Percentiles rank a stretch among this genome's conserved stretches.
These are phyloP conservation scores for Onygenales sp. DNA, from an alignment of 2,329 filamentous ascomycete species.

Conservation along the genomic window DNA sequence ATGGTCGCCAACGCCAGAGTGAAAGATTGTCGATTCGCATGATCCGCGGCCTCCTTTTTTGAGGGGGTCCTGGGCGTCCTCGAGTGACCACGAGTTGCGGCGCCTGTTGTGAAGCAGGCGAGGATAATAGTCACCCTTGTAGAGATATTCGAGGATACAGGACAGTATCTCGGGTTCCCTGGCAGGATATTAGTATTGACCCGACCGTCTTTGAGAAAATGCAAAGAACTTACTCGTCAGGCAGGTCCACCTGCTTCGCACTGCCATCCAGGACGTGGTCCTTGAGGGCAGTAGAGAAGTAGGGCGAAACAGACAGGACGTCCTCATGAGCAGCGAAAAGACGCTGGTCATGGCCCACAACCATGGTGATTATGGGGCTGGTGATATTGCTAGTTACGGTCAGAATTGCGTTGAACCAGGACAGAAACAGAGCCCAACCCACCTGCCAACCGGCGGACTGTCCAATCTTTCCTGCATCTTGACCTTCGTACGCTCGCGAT, in stretches of 20 bases:
- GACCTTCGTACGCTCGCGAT: constrained; percentile 70
- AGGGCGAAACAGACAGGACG: constrained; percentile 75
- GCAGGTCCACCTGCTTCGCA: constrained; percentile 67
- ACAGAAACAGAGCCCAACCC: constrained; percentile 12
- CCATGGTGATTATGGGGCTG: constrained; percentile 74
- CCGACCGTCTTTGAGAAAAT: neutral
- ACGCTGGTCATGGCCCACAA: constrained; percentile 73
- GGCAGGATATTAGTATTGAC: constrained; percentile 31
- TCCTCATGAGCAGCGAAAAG: constrained; percentile 95
- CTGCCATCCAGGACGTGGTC: constrained; percentile 60
- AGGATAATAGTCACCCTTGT: constrained; percentile 94
- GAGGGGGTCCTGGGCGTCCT: constrained; percentile 53
- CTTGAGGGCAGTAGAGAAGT: constrained; percentile 64
- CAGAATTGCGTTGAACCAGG: constrained; percentile 1
- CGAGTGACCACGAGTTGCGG: constrained; percentile 80
- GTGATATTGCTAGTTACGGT: constrained; percentile 38
- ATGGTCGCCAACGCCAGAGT: constrained; percentile 62
- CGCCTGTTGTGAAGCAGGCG: constrained; percentile 79
- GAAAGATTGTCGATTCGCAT: constrained; percentile 68
- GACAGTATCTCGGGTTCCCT: constrained; percentile 90
- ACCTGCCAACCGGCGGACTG: constrained; percentile 45
- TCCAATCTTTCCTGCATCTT: constrained; percentile 80
- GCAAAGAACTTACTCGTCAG: constrained; percentile 43
- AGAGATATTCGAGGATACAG: constrained; percentile 89
- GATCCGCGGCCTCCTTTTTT: constrained; percentile 50